A percentile compares a stretch with the other conserved stretches of the same genome.
phyloP scores from a whole-genome alignment of 345 rosid genomes.

The Citrus trifoliata region DNA sequence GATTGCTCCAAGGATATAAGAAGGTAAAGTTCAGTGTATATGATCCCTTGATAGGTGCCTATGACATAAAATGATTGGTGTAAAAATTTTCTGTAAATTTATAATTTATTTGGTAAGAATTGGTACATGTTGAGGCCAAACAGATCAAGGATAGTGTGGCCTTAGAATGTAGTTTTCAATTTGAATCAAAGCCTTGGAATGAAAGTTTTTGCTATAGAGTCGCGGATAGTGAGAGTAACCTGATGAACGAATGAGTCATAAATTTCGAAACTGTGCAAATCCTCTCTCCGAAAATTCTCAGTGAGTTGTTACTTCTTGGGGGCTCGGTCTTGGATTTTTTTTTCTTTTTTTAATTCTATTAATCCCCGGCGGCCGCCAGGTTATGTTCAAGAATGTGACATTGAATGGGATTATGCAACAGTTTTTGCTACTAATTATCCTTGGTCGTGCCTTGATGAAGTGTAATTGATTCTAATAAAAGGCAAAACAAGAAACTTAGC shows the following conservation, averaged over 20 bases:
- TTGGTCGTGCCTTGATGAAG: background rate
- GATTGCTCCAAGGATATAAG: slow-evolving; percentile 6
- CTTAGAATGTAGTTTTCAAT: slow-evolving; percentile 4
- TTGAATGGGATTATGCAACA: background rate
- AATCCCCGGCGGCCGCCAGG: background rate
- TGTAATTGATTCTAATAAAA: too few species aligned
- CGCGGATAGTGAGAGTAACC: background rate
- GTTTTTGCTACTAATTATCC: background rate
- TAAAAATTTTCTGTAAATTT: slow-evolving; percentile 31
- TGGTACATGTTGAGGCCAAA: slow-evolving; percentile 5
- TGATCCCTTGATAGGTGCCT: slow-evolving; percentile 9
- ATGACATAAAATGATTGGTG: slow-evolving; percentile 17
- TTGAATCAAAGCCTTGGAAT: background rate
- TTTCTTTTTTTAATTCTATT: background rate
- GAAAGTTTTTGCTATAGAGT: slow-evolving; percentile 6
- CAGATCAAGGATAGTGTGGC: background rate
- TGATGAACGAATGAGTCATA: background rate
- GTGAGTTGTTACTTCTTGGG: background rate
- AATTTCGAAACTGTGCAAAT: background rate
- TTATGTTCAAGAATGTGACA: background rate
- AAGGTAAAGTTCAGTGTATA: slow-evolving; percentile 16
- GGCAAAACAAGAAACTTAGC: too few species aligned
- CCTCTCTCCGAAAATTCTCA: too few species aligned
- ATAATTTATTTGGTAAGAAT: slow-evolving; percentile 7
- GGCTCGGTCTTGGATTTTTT: background rate